Conservation (phyloP, 2,329 filamentous ascomycete species). For the Blumeriella jaapii region DNA sequence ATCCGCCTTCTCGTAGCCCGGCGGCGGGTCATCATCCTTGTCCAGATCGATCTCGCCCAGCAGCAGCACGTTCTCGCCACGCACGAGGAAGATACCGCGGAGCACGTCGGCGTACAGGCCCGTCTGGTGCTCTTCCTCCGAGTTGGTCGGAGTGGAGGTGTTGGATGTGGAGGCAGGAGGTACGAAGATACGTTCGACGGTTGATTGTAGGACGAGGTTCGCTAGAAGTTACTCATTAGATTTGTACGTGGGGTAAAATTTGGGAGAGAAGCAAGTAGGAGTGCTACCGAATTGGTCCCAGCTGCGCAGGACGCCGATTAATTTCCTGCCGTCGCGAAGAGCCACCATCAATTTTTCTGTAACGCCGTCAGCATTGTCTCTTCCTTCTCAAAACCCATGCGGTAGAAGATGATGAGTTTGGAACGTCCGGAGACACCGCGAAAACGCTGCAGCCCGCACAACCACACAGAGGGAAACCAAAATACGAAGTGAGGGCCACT, state of each 20-base stretch:
- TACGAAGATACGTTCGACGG: conserved; percentile 72
- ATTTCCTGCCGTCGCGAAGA: conserved; percentile 84
- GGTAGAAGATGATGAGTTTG: no score
- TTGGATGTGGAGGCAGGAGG: conserved; percentile 32
- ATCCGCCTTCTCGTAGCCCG: conserved; percentile 53
- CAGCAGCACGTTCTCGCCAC: conserved; percentile 93
- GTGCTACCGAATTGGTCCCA: conserved; percentile 94
- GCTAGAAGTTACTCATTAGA: conserved; percentile 38
- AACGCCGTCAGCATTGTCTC: no score
- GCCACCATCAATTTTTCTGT: conserved; percentile 89
- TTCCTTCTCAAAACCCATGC: no score
- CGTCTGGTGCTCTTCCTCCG: conserved; percentile 27
- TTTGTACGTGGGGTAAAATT: conserved; percentile 2
- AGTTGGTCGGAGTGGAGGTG: conserved; percentile 24
- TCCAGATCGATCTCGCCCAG: conserved; percentile 95
- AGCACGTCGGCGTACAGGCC: conserved; percentile 72
- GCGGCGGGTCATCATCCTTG: conserved; percentile 78
- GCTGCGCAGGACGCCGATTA: conserved; percentile 82
- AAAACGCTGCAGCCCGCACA: no score
- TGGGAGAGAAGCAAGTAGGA: conserved; percentile 2
- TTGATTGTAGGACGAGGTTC: conserved; percentile 90
- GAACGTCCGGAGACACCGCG: no score
- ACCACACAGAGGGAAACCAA: no score
- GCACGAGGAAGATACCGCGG: conserved; percentile 79
- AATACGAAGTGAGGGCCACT: conserved; percentile 28